Base-by-base conservation (phyloP, 805 yeast species). In the Metschnikowia kunwiensis region DNA sequence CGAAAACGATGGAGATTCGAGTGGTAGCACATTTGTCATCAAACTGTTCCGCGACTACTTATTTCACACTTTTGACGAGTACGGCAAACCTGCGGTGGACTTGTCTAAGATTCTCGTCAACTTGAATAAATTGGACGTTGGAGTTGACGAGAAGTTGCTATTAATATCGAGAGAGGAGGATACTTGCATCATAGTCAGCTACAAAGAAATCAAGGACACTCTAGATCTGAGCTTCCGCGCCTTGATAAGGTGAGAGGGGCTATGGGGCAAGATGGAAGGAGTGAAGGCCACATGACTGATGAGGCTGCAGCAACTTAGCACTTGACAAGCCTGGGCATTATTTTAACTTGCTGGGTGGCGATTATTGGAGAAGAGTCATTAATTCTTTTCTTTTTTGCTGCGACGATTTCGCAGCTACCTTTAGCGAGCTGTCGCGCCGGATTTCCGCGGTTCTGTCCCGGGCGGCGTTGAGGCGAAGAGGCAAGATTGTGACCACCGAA, bases 101-200 rank as follows among this genome's bases (percentile, higher is more conserved):
- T 67, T 93, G 49, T 80, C 88, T 1, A 87, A 87, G 57, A 89
- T 88, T 5, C 64, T 93, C 42, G 68, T 77, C 32, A 77, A 83
- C 50, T 65, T 93, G 52, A 91, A 91, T 62, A 93, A 91, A 60
- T 67, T 93, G 46, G 98, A 93, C 55, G 94, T 91, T 5, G 97
- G 97, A 1, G 73, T 82, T 22, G 88, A 86, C 34, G 98, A 93
- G 60, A 79, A 77, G 47, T 61, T 93, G 11, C 65, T 89, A 56
- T 70, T 93, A 34, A 86, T 87, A 1, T 81, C 93, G 22, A 75
- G 82, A 8, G 96, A 89, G 57, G 95, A 87, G 55, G 81, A 80
- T 65, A 82, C 78, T 29, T 88, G 97, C 57, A 65, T 93, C 43
- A 80, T 93, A 26, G 82, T 86, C 36, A 78, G 89, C 50, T 93